Base-by-base conservation (phyloP, 2,329 filamentous ascomycete species). In the Ceratocystis variospora region DNA sequence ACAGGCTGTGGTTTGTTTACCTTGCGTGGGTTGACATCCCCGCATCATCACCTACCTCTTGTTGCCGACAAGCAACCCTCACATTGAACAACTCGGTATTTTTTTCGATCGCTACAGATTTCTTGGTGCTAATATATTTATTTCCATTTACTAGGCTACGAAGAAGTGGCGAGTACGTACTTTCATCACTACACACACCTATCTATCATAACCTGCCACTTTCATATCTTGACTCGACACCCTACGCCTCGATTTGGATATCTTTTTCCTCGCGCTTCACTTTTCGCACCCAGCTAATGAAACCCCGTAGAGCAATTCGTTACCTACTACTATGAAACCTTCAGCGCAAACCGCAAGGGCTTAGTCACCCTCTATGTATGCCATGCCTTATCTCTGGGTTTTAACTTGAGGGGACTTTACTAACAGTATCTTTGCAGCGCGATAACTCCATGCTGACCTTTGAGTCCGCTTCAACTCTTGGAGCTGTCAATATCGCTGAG, bases 361-460 rank as follows among this genome's bases (percentile, higher is more conserved):
- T 83, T 96, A 55, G 77, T 76, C 15, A 73, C 78, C 69, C 89
- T 96, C 79, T 97, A 96, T 81, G 93, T 96, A 84, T 74, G 88
- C 55, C 3, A 84, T 74, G 88, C 55, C 3, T 53, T 41, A 41
- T 33, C 41, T 46, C 19, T 17, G 25, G 7, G 10, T 6, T 19
- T 22, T 3, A 50, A 37, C 33, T 3, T 25, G 3, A 45, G 15
- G n/a, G 28, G 28, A 3, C 37, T 64, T 10, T 33, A 19, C 44
- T 63, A 65, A 59, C 33, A n/a, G 7, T 2, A 10, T 25, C 25
- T 19, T n/a, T 66, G 73, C 71, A 96, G 90, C 85, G 88, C 73
- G 83, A 87, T 3, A 76, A 87, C 68, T 97, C 94, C 62, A 96
- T 96, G 88, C 82, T 97, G 77, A 96, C 93, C 63, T 97, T 96